Evolutionary conservation across 2,329 filamentous ascomycete species (phyloP), one percentile per base, ranked within the genome.

Genomic region (Aspergillus sp.): DNA sequence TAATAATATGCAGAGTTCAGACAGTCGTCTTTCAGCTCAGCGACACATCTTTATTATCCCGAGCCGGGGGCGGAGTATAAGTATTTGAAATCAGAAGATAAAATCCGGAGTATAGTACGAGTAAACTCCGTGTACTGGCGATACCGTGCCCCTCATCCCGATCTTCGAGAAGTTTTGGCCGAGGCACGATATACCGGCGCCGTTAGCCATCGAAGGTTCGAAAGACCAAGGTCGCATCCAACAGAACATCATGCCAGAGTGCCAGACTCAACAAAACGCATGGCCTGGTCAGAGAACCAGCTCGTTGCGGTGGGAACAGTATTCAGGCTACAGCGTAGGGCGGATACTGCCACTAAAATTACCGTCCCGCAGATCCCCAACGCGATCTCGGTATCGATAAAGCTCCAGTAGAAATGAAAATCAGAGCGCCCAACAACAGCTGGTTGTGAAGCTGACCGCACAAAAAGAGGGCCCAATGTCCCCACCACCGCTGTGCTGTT

Each of bases 271-370:
- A 63, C 59, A 61, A 57, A 59, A 56, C 46, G 42, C 50, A 45
- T 40, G 48, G 33, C 9, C 12, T 13, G 13, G 34, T 37, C 15
- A n/a, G 12, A n/a, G 13, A 37, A n/a, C 15, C 15, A 20, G 27
- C 19, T 57, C 51, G 15, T 27, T 4, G 39, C 34, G 39, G 41
- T 56, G 55, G 41, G 30, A 54, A 56, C 63, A 65, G 64, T 66
- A 65, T 64, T 65, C 58, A 60, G 63, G 57, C 63, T 66, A 66
- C 64, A 56, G 64, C 64, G 64, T 66, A 66, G 63, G 64, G 64
- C 56, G 47, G 57, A 65, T 66, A 65, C 64, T 65, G 64, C 51
- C 42, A 58, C 44, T 60, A 59, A 64, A 66, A 62, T 64, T 54
- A 61, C 55, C 47, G 54, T 49, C 37, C 58, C 57, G 60, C 58